phyloP scores from a whole-genome alignment of 2,329 filamentous ascomycete species.

The Xylariaceae sp. region DNA sequence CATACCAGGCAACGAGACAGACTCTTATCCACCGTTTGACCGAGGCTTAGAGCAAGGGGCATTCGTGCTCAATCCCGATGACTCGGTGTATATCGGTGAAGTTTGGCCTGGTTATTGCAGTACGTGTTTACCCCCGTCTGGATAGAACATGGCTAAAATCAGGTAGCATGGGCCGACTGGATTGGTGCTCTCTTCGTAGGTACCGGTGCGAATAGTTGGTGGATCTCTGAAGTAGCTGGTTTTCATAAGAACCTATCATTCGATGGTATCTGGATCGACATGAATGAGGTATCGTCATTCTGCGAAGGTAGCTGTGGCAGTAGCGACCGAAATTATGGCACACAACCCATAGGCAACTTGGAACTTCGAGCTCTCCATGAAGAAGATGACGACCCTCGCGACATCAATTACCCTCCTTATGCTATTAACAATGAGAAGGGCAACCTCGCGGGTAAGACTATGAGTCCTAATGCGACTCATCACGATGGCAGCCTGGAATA shows the following conservation, averaged over 20 bases:
- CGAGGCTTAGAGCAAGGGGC: constrained; percentile 56
- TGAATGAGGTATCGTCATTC: constrained; percentile 61
- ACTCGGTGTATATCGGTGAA: constrained; percentile 54
- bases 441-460: constrained; percentile 68
- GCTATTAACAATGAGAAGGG: constrained; percentile 72
- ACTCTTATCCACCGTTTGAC: constrained; percentile 61
- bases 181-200: constrained; percentile 58
- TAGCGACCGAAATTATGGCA: constrained; percentile 42
- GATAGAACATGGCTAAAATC: constrained; percentile 2
- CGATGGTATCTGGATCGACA: constrained; percentile 57
- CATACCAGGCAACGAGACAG: constrained; percentile 65
- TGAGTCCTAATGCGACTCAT: constrained; percentile 76
- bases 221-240: constrained; percentile 58
- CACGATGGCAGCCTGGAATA: constrained; percentile 72
- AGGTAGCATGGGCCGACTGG: constrained; percentile 67
- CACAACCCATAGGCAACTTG: neutral
- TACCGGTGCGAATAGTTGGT: constrained; percentile 64
- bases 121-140: constrained; percentile 13
- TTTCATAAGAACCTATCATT: constrained; percentile 54
- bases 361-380: neutral
- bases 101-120: constrained; percentile 72
- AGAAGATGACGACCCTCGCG: constrained; percentile 39
- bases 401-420: constrained; percentile 74
- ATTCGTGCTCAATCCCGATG: constrained; percentile 58
- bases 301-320: constrained; percentile 72